Conservation (phyloP, 2,329 filamentous ascomycete genomes). For the Lasiodiplodia theobromae region DNA sequence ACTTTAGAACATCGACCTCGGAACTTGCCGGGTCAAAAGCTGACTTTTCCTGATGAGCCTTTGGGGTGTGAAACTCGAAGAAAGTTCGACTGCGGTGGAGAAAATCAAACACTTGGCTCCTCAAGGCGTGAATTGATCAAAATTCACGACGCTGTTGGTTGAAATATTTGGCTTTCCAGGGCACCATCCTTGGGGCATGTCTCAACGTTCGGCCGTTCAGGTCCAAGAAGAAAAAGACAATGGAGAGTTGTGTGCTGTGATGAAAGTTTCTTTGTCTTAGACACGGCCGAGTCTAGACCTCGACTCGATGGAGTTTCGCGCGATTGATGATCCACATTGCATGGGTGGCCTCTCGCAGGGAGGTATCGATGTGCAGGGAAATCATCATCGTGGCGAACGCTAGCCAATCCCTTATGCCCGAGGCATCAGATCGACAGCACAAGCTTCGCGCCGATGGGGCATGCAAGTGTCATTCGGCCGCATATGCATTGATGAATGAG, state of each 20-base stretch:
- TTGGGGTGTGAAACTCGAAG: not conserved
- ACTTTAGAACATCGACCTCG: not conserved
- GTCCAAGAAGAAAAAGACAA: not conserved
- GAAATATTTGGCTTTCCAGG: too few relatives aligned
- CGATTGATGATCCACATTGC: conserved; percentile 7
- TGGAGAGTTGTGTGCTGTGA: not conserved
- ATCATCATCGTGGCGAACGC: not conserved
- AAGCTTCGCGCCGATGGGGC: not conserved
- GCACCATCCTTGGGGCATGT: too few relatives aligned
- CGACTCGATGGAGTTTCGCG: not conserved
- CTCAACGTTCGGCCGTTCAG: too few relatives aligned
- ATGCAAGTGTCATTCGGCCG: not conserved
- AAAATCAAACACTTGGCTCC: too few relatives aligned
- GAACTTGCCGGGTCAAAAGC: not conserved
- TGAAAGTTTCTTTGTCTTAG: conserved; percentile 16
- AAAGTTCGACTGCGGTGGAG: not conserved
- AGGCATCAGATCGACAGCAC: not conserved
- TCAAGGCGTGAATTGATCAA: too few relatives aligned
- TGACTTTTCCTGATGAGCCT: not conserved
- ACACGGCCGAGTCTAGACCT: conserved; percentile 12
- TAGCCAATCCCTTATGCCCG: not conserved
- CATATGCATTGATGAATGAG: not conserved
- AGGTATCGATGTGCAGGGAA: conserved; percentile 23
- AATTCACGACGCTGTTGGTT: too few relatives aligned
- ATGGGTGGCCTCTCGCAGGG: conserved; percentile 10